Percentiles rank a stretch among this genome's conserved stretches.
Conservation (phyloP, 257 asterid species). For the Parsonsia alboflavescens region DNA sequence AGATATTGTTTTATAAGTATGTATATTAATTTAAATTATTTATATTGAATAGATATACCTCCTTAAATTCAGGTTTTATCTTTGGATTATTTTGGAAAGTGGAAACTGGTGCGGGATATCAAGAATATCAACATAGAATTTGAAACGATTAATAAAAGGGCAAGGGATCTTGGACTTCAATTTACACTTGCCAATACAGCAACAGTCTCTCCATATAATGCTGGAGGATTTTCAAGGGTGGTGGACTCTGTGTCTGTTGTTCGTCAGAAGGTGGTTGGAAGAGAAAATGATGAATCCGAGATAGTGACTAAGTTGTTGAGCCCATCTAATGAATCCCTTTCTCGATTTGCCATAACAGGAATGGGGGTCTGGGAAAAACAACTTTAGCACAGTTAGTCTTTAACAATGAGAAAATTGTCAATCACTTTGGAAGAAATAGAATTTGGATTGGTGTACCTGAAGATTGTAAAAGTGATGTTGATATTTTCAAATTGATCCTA, state of each 20-base stretch:
- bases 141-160: neutral
- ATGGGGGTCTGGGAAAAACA: constrained; percentile 21
- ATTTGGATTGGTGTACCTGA: constrained; percentile 23
- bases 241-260: neutral
- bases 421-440: constrained; percentile 3
- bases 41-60: too few species aligned
- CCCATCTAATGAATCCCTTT: neutral
- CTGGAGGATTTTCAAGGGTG: neutral
- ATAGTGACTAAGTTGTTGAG: neutral
- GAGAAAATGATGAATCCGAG: neutral
- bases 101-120: neutral
- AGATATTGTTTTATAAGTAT: too few species aligned
- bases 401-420: neutral
- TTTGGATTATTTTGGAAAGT: too few species aligned
- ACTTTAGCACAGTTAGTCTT: constrained; percentile 19
- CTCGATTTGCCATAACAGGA: constrained; percentile 7
- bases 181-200: neutral
- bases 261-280: neutral
- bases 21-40: too few species aligned
- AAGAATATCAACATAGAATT: constrained; percentile 6
- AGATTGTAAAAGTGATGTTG: neutral
- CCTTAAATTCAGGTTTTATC: too few species aligned
- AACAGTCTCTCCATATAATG: neutral
- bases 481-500: constrained; percentile 14
- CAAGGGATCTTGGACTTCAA: neutral